Evolutionary conservation across 2,329 filamentous ascomycete genomes (phyloP).

Genomic region (Pezicula carpinea): DNA sequence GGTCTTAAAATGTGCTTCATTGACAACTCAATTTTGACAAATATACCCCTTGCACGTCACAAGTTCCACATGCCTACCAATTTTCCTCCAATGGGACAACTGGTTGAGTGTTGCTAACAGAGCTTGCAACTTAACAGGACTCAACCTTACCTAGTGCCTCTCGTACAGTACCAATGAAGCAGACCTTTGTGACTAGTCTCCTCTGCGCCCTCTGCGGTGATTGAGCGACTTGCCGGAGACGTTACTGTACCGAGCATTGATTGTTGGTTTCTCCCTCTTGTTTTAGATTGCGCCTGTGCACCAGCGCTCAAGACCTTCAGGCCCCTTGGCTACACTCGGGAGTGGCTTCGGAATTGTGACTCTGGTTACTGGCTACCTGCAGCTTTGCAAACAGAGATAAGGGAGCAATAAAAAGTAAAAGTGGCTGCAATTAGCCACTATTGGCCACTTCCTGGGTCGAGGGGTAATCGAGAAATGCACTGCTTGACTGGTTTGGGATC

Average conservation of each 20-base stretch:
- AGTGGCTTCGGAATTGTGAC: neutral
- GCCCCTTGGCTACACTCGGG: neutral
- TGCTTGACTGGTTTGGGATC: neutral
- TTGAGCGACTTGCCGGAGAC: neutral
- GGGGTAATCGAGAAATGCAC: neutral
- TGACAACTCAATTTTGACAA: too few relatives aligned
- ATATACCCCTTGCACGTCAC: too few relatives aligned
- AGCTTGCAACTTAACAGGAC: too few relatives aligned
- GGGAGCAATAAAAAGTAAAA: neutral
- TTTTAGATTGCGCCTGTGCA: neutral
- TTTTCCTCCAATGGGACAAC: too few relatives aligned
- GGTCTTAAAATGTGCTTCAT: slow-evolving; percentile 1
- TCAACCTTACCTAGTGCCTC: too few relatives aligned
- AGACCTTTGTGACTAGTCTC: neutral
- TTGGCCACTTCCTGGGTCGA: too few relatives aligned
- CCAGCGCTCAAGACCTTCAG: neutral
- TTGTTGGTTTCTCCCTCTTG: neutral
- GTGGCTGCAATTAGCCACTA: too few relatives aligned
- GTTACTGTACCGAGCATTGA: neutral
- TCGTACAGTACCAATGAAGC: too few relatives aligned
- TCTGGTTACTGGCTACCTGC: slow-evolving; percentile 15
- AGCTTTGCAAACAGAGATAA: slow-evolving; percentile 14
- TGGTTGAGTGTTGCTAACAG: too few relatives aligned
- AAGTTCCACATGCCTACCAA: too few relatives aligned
- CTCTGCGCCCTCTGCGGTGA: neutral